phyloP scores from a whole-genome alignment of 805 yeast genomes.

The Cyberlindnera sargentensis region DNA sequence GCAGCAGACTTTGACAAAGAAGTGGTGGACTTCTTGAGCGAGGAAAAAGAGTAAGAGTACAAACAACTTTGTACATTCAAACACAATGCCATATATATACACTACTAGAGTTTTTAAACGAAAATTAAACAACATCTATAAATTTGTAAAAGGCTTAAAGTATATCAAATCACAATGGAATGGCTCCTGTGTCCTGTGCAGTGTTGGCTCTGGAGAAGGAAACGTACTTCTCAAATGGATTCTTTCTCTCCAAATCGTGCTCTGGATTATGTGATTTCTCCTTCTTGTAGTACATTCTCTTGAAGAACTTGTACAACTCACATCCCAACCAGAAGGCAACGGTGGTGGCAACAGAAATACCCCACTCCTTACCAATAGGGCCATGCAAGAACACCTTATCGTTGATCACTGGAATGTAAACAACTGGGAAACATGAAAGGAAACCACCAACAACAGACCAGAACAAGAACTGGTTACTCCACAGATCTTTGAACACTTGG shows the following conservation, averaged over 20 bases:
- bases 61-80: background rate
- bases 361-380: conserved; percentile 78
- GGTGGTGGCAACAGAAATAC: conserved; percentile 55
- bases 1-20: conserved; percentile 42
- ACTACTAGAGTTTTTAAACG: background rate
- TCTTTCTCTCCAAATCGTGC: conserved; percentile 52
- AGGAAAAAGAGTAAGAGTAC: background rate
- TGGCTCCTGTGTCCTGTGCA: conserved; percentile 1
- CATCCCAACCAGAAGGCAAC: conserved; percentile 49
- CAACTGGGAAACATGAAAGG: conserved; percentile 68
- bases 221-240: conserved; percentile 57
- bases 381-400: conserved; percentile 65
- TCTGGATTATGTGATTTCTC: conserved; percentile 46
- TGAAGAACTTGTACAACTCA: conserved; percentile 62
- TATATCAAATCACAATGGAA: background rate
- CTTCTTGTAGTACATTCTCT: conserved; percentile 45
- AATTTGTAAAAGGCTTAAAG: background rate
- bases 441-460: conserved; percentile 76
- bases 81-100: background rate
- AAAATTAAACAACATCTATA: background rate
- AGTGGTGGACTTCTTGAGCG: conserved; percentile 28
- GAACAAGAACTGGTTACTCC: conserved; percentile 70
- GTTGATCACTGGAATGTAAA: conserved; percentile 86
- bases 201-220: conserved; percentile 42
- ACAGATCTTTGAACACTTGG: conserved; percentile 56